Base-by-base conservation (phyloP, 805 yeast species). In the Teunomyces kruisii region DNA sequence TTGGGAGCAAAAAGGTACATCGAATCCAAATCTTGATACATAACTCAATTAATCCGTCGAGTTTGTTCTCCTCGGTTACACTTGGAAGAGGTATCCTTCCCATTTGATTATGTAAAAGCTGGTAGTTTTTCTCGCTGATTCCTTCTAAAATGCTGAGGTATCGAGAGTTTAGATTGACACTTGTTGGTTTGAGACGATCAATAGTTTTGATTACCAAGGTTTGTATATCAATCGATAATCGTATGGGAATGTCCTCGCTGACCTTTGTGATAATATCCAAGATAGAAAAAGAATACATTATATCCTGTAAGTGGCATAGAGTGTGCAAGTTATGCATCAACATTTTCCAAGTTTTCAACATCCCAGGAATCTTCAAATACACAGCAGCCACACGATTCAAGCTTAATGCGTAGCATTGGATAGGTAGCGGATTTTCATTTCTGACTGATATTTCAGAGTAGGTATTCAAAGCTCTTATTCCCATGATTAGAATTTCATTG, bases 81-180 rank as follows among this genome's bases (percentile, higher is more conserved):
- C 55, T 57, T 4, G 57, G 55, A 29, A 63, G 44, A 1, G 75
- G 73, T 27, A 67, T 55, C 13, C 70, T 50, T 4, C 72, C 65
- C 75, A 72, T 70, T 24, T 58, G 62, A 7, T 39, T 40, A 39
- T 65, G 58, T 6, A 69, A 47, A 16, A 59, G 29, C 1, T 43
- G 29, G 6, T 47, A 41, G 22, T 42, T 33, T 27, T 46, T 51
- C 14, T 43, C 40, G 9, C 42, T 35, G 13, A 36, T 22, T 30
- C 19, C 29, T 24, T 16, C 39, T n/a, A 44, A 27, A 9, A 28
- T n/a, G 10, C 37, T 28, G 19, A 7, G 13, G 9, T 26, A 31
- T 15, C 28, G 32, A 27, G 32, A 5, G 3, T 14, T 24, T 7
- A 8, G 32, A 6, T 38, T 38, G 17, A 17, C 7, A 8, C n/a